Conservation (phyloP, 805 yeast species). For the Saccharomyces jurei region DNA sequence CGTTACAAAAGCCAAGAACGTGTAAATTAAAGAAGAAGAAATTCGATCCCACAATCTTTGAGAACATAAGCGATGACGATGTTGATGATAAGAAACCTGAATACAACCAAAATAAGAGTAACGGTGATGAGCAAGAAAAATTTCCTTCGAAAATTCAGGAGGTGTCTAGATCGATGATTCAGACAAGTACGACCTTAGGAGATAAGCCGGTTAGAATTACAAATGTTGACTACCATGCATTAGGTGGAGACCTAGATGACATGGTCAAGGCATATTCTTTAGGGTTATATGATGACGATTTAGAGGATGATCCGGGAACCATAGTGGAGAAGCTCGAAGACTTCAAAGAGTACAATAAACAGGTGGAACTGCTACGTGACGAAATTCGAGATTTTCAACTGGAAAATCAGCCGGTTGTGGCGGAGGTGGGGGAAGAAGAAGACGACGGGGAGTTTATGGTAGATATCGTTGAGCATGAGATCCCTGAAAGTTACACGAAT, state of each 20-base stretch:
- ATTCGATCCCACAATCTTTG: slow-evolving; percentile 1
- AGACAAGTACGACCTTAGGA: not conserved
- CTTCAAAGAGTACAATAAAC: slow-evolving; percentile 43
- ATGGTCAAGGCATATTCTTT: slow-evolving; percentile 55
- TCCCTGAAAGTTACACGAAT: slow-evolving; percentile 21
- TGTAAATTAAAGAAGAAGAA: not conserved
- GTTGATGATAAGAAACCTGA: not conserved
- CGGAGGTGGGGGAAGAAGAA: slow-evolving; percentile 1
- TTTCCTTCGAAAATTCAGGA: not conserved
- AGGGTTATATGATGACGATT: slow-evolving; percentile 56
- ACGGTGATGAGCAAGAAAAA: not conserved
- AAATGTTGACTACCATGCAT: slow-evolving; percentile 34
- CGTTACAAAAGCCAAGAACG: slow-evolving; percentile 3
- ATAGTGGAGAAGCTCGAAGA: slow-evolving; percentile 48
- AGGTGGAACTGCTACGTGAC: slow-evolving; percentile 33
- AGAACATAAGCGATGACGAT: not conserved
- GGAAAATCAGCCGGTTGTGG: slow-evolving; percentile 10
- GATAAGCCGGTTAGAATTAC: slow-evolving; percentile 14
- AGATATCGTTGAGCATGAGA: slow-evolving; percentile 29
- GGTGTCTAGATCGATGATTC: not conserved
- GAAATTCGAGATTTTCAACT: slow-evolving; percentile 21
- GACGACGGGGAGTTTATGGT: slow-evolving; percentile 23
- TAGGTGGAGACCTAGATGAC: slow-evolving; percentile 42
- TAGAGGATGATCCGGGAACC: slow-evolving; percentile 44
- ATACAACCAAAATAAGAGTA: not conserved